Percentiles rank a stretch among this genome's conserved stretches.
phyloP scores from a whole-genome alignment of 1,284 basidiomycete genomes.

The Naganishia sp. region DNA sequence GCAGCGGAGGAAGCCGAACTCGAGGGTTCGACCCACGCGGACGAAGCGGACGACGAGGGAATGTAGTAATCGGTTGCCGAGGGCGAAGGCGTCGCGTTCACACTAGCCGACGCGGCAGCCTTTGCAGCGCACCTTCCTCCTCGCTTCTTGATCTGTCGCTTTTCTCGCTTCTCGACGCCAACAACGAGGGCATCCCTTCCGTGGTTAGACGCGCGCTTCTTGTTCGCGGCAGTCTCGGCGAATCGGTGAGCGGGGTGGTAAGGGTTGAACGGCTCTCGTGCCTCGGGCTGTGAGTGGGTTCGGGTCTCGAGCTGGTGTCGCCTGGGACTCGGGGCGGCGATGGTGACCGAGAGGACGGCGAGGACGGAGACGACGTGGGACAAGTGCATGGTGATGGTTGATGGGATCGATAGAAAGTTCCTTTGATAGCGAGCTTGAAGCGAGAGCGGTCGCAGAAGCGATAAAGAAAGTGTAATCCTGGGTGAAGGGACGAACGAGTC shows the following conservation, averaged over 20 bases:
- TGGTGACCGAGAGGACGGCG: constrained; percentile 12
- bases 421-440: not conserved
- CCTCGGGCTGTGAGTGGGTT: not conserved
- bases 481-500: not conserved
- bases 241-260: constrained; percentile 23
- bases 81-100: constrained; percentile 2
- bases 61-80: constrained; percentile 27
- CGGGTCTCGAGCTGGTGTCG: constrained; percentile 2
- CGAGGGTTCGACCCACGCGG: constrained; percentile 14
- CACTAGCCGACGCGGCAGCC: constrained; percentile 4
- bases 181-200: constrained; percentile 1
- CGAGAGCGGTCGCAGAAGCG: not conserved
- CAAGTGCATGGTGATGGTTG: constrained; percentile 14
- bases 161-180: not conserved
- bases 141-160: constrained; percentile 16
- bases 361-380: constrained; percentile 14
- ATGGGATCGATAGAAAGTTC: not conserved
- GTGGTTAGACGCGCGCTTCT: constrained; percentile 17
- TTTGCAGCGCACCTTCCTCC: not conserved
- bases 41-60: constrained; percentile 8
- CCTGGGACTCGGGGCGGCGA: constrained; percentile 15
- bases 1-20: constrained; percentile 7
- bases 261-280: constrained; percentile 22
- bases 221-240: constrained; percentile 12
- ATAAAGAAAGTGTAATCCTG: constrained; percentile 11